These are phyloP conservation scores for Chytriomyces confervae DNA, from an alignment of 192 early-diverging fungal species.

Conservation along the genomic window DNA sequence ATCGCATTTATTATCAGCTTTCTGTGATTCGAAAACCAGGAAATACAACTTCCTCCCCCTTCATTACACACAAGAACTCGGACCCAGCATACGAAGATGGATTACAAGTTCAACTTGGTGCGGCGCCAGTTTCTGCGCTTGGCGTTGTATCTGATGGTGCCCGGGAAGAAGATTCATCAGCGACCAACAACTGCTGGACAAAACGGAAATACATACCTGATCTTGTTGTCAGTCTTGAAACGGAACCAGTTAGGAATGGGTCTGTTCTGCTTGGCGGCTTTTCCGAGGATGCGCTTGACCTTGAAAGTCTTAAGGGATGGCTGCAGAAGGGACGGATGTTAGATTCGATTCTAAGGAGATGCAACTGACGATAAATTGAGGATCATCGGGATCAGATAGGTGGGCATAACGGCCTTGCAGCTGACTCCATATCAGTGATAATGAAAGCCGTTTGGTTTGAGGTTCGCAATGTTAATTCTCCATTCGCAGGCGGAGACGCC, in stretches of 20 bases:
- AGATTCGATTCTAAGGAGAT: background rate
- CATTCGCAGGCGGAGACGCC: too few relatives aligned
- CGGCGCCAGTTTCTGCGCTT: conserved; percentile 99
- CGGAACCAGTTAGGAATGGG: conserved; percentile 98
- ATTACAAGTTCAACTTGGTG: conserved; percentile 96
- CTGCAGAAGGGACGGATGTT: conserved; percentile 44
- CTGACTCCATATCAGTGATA: too few relatives aligned
- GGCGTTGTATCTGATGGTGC: conserved; percentile 85
- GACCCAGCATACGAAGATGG: background rate
- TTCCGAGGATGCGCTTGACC: conserved; percentile 97
- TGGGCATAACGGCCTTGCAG: too few relatives aligned
- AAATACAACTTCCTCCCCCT: background rate
- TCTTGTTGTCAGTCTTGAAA: conserved; percentile 91
- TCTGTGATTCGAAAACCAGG: too few relatives aligned
- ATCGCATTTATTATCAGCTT: too few relatives aligned
- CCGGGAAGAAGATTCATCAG: background rate
- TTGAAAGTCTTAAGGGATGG: conserved; percentile 98
- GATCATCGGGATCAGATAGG: too few relatives aligned
- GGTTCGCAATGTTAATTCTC: too few relatives aligned
- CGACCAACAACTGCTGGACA: background rate
- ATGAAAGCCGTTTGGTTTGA: too few relatives aligned
- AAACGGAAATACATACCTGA: conserved; percentile 59
- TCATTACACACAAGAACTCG: background rate
- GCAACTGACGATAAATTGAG: too few relatives aligned
- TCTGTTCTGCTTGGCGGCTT: conserved; percentile 99